Percentiles rank a stretch among this genome's conserved stretches.
Evolutionary conservation across 2,329 filamentous ascomycete genomes (phyloP).

Genomic region (Trichoderma polysporum): DNA sequence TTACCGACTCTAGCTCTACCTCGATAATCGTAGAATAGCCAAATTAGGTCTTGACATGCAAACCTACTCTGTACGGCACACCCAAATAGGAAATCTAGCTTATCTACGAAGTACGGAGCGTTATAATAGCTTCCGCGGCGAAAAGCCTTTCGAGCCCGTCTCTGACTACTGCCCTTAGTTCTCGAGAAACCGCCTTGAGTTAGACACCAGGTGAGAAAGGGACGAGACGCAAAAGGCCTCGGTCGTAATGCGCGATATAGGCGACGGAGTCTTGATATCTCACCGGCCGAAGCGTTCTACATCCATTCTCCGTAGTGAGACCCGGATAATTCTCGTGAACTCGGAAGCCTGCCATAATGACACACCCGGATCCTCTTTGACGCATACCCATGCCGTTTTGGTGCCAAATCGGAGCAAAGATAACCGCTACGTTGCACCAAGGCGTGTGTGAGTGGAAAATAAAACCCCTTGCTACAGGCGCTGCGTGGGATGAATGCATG

Average conservation of each 20-base stretch:
- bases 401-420: constrained; percentile 10
- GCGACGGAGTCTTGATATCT: neutral
- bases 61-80: neutral
- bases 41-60: neutral
- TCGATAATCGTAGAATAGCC: neutral
- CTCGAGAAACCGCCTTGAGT: neutral
- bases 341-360: neutral
- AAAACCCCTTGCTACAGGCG: constrained; percentile 1
- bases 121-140: neutral
- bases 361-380: neutral
- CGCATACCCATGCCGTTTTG: neutral
- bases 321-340: constrained; percentile 20
- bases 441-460: neutral
- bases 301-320: neutral
- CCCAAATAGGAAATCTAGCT: constrained; percentile 4
- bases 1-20: neutral
- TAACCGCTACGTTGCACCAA: neutral
- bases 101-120: neutral
- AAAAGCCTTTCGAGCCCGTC: neutral
- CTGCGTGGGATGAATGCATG: constrained; percentile 16
- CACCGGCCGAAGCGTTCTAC: neutral
- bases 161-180: neutral
- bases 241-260: constrained; percentile 15
- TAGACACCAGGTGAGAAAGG: constrained; percentile 19
- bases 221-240: neutral